A percentile compares a stretch with the other conserved stretches of the same genome.
Evolutionary conservation across 768 basidiomycete species (phyloP).

Genomic region (Mycena pura): DNA sequence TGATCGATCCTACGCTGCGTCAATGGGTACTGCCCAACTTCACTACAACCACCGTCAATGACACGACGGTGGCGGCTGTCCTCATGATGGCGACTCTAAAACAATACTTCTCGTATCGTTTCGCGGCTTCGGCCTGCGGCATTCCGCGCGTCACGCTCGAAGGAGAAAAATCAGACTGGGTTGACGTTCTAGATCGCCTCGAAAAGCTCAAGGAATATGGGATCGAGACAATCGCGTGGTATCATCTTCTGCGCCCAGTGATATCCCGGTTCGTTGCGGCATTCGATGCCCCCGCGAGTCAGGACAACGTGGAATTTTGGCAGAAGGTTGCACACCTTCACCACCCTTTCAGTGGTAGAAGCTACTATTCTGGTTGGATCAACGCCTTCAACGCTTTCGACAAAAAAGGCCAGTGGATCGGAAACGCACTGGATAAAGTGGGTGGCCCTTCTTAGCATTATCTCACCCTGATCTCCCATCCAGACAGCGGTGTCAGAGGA

Average conservation of each 20-base stretch:
- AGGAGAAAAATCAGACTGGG: conserved; percentile 49
- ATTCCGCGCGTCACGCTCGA: too few relatives aligned
- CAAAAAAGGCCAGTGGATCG: neutral
- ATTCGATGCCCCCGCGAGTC: conserved; percentile 33
- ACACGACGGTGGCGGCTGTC: conserved; percentile 46
- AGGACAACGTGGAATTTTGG: neutral
- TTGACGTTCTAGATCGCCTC: conserved; percentile 40
- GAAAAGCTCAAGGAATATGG: conserved; percentile 48
- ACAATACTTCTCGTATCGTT: conserved; percentile 49
- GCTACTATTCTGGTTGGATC: neutral
- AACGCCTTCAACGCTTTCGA: neutral
- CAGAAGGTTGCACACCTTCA: neutral
- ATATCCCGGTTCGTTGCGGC: conserved; percentile 44
- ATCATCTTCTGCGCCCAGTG: conserved; percentile 46
- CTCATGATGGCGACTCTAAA: conserved; percentile 53
- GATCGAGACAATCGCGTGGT: conserved; percentile 41
- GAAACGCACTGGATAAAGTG: neutral
- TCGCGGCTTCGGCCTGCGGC: conserved; percentile 46
- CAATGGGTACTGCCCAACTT: conserved; percentile 53
- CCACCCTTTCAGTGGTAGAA: too few relatives aligned
- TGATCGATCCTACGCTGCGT: conserved; percentile 38
- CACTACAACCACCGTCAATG: conserved; percentile 50
- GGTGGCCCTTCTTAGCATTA: neutral
- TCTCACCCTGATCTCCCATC: neutral
- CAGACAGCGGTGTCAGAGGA: neutral